Base-by-base conservation (phyloP, 176 grass and related monocot genomes). In the Phragmites australis region DNA sequence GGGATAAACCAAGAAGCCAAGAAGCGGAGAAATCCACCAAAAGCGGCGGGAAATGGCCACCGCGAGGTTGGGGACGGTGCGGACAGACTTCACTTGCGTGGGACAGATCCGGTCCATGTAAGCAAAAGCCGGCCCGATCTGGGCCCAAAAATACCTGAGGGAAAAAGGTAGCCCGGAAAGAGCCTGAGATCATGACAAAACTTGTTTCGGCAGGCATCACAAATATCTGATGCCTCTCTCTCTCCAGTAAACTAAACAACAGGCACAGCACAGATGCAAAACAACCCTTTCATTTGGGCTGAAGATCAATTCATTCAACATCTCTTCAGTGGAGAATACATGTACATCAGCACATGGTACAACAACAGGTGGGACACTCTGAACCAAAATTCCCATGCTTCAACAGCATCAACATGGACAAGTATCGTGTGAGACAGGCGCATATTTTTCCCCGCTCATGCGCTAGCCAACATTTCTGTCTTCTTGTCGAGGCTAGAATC, bases 401-500 rank as follows among this genome's bases (percentile, higher is more conserved):
- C 63, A 70, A 63, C 26, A 7, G 29, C 9, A 46, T 29, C 17
- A 10, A 9, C 6, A 57, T 31, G 81, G 58, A n/a, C 15, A 52
- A 12, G 34, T 34, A 42, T 59, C 69, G 65, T 32, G 39, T 58
- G 41, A 80, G 12, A 18, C 19, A 21, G 2, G 13, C 9, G 5
- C 65, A 26, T 5, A 64, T 31, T 16, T 76, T 69, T 19, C 17
- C 29, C 18, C 17, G 41, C 18, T 89, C 65, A 85, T 11, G 65
- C 1, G 31, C 46, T 85, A 9, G 78, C 39, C 56, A 86, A 56
- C 12, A 44, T 25, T 82, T 76, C 74, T 51, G 25, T 76, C 91
- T 93, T 91, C 86, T 95, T 93, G 5, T 74, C 57, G 8, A 86
- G 75, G 69, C 76, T 84, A n/a, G 84, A 91, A 58, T 67, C 8